Conservation (phyloP, 1,284 basidiomycete genomes). For the Phaffia rhodozyma region DNA sequence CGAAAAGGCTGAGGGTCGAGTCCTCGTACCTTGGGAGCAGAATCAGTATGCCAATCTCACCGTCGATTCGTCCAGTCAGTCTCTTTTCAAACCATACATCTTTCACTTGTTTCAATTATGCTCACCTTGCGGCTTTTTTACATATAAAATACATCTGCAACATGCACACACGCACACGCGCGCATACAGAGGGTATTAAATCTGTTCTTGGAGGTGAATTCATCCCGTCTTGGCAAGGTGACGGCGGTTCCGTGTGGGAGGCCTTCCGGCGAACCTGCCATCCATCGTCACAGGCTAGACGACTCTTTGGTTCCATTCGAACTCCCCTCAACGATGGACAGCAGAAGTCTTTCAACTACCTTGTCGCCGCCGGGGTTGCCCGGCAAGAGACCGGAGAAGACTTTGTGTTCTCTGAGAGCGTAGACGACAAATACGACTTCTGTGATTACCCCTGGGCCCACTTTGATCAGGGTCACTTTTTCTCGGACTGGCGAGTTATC, state of each 20-base stretch:
- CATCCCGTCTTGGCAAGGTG: conserved; percentile 65
- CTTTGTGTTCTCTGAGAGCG: conserved; percentile 48
- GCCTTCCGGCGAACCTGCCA: conserved; percentile 77
- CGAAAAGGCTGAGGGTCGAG: conserved; percentile 77
- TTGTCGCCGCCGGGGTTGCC: conserved; percentile 35
- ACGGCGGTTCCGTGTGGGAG: conserved; percentile 74
- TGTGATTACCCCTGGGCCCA: conserved; percentile 71
- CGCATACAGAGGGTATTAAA: conserved; percentile 43
- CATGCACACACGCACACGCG: neutral
- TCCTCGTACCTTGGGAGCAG: conserved; percentile 79
- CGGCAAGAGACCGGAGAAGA: conserved; percentile 40
- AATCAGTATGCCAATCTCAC: conserved; percentile 56
- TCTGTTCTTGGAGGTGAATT: conserved; percentile 57
- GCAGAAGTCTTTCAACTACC: conserved; percentile 31
- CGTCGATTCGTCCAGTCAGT: conserved; percentile 34
- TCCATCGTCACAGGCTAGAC: conserved; percentile 63
- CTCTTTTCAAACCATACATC: neutral
- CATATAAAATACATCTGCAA: neutral
- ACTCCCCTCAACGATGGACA: conserved; percentile 39
- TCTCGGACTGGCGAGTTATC: conserved; percentile 85
- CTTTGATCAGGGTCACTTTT: conserved; percentile 81
- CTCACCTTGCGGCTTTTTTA: neutral
- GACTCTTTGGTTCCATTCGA: conserved; percentile 60
- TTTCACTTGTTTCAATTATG: neutral
- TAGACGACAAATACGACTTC: conserved; percentile 58